Base-by-base conservation (phyloP, 768 basidiomycete genomes). In the Sporobolomyces pararoseus region DNA sequence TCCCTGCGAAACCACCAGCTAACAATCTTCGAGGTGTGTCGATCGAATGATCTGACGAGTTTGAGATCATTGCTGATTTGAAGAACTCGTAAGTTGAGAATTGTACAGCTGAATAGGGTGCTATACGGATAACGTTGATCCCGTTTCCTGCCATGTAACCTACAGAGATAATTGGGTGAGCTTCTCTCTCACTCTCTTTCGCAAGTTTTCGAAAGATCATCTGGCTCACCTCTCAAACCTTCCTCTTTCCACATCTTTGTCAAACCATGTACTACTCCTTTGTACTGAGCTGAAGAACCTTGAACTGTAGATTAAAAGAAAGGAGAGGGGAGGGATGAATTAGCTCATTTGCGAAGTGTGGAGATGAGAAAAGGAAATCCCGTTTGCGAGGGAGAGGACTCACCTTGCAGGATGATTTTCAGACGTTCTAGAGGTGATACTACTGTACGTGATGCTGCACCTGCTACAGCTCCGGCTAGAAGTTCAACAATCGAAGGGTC, bases 221-320 rank as follows among this genome's bases (percentile, higher is more conserved):
- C 21, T 35, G 58, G 62, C 60, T 29, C 58, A 68, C 74, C 68
- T 46, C 80, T 85, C 80, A 94, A 87, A 12, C 95, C 95, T 79
- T 98, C 95, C 78, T 97, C 93, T 72, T 82, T 81, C 89, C 91
- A 97, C 87, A 94, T 94, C 71, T 94, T 86, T 23, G 84, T 84
- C 52, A 95, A 84, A 74, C 89, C 90, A 23, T 85, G 81, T 86
- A 87, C 90, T 42, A 94, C 91, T 25, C 91, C 91, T 75, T 83
- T 86, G 80, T 94, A 94, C 76, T 75, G 60, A 31, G 80, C 52
- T 49, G 69, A 32, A 80, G 84, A 32, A 87, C 88, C 78, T 96
- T 95, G n/a, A 91, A 65, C 59, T 67, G 70, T 39, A 51, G 42
- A n/a, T 4, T 7, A 21, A 31, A n/a, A 50, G 27, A 60, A 34